A percentile compares a stretch with the other conserved stretches of the same genome.
phyloP scores from a whole-genome alignment of 768 basidiomycete species.

The Collybia sordida region DNA sequence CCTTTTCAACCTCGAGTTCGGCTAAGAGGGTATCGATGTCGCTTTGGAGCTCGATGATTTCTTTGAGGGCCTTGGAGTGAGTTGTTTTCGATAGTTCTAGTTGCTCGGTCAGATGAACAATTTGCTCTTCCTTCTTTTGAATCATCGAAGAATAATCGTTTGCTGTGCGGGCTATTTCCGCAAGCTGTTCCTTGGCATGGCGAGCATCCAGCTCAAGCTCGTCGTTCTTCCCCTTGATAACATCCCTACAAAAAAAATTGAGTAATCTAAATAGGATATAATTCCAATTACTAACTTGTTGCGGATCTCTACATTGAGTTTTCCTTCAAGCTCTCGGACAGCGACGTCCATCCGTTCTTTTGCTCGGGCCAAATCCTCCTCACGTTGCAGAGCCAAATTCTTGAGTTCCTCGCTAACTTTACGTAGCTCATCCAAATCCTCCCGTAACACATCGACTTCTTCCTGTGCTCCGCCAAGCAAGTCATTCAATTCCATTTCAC shows the following conservation, averaged over 20 bases:
- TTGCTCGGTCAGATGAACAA: slow-evolving; percentile 53
- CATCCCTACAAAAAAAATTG: slow-evolving; percentile 46
- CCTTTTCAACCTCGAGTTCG: slow-evolving; percentile 60
- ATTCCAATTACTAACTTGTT: slow-evolving; percentile 49
- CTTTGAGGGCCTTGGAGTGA: slow-evolving; percentile 51
- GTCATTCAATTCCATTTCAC: slow-evolving; percentile 63
- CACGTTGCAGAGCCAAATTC: slow-evolving; percentile 67
- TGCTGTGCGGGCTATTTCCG: slow-evolving; percentile 74
- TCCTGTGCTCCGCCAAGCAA: slow-evolving; percentile 58
- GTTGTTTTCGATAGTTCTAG: slow-evolving; percentile 55
- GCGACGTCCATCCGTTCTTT: slow-evolving; percentile 73
- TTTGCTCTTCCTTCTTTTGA: slow-evolving; percentile 74
- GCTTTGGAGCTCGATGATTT: slow-evolving; percentile 67
- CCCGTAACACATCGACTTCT: slow-evolving; percentile 57
- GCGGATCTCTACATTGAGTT: slow-evolving; percentile 62
- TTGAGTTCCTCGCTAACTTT: slow-evolving; percentile 70
- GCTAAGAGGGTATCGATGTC: slow-evolving; percentile 64
- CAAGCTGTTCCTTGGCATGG: slow-evolving; percentile 72
- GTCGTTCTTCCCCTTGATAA: slow-evolving; percentile 57
- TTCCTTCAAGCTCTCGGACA: slow-evolving; percentile 68
- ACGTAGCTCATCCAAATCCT: slow-evolving; percentile 60
- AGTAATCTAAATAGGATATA: not conserved
- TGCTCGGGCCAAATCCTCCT: slow-evolving; percentile 72
- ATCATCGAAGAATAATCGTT: slow-evolving; percentile 76
- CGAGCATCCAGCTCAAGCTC: slow-evolving; percentile 67